Base-by-base conservation (phyloP, 371 early-diverging fungal species). In the Batkoa obscura region DNA sequence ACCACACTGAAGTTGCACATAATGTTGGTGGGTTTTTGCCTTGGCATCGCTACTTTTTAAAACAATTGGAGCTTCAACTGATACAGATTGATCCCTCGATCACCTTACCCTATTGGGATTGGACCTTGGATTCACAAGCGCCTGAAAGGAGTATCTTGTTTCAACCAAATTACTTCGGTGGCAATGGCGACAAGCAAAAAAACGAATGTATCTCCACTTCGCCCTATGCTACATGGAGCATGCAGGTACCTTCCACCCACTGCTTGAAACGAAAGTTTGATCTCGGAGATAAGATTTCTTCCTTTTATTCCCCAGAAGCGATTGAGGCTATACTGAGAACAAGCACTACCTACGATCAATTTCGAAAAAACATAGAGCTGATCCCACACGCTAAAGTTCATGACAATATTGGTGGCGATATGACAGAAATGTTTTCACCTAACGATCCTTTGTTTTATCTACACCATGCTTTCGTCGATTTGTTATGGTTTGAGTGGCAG, bases 381-480 rank as follows among this genome's bases (percentile, higher is more conserved):
- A 23, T 45, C 15, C 52, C 50, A 45, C 45, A 45, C 23, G 45
- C 13, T 4, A 4, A 45, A 5, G 13, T 15, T 4, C 45, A 45
- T 23, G 23, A 5, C 15, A 45, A 45, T 23, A 45, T 45, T 4
- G 45, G 45, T 45, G 15, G 15, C 15, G 45, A 45, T 15, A 15
- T 45, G 12, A 23, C 15, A 4, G 15, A 4, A 5, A 5, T 15
- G 5, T 15, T 15, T 12, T 45, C 45, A 15, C 45, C 45, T 15
- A 45, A 45, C 43, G 45, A 43, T 61, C 76, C 75, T 15, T 51
- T 77, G 15, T 79, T 79, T 58, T 75, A 55, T 55, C 59, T 77
- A 50, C 77, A 77, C 58, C 79, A 79, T 60, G 57, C 62, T 46
- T 72, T 68, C 57, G 57, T 75, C 30, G 52, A 57, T 36, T 15